A percentile compares a stretch with the other conserved stretches of the same genome.
Evolutionary conservation across 2,329 filamentous ascomycete genomes (phyloP).

Genomic region (Didymosphaeria variabile): DNA sequence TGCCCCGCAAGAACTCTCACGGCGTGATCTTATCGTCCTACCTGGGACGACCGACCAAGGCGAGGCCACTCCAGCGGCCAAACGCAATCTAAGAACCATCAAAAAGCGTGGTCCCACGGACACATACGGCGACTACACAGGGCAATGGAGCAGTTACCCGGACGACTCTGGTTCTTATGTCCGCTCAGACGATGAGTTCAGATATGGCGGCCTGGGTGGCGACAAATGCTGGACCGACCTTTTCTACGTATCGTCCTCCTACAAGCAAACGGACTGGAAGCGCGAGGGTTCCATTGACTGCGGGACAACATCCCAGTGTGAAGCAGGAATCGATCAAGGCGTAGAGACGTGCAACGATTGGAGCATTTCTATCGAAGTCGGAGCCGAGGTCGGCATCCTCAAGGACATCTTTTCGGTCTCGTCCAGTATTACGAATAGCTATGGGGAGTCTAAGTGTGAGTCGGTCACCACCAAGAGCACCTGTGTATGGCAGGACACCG

Average conservation of each 20-base stretch:
- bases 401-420: slow-evolving; percentile 12
- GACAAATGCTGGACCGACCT: slow-evolving; percentile 20
- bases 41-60: slow-evolving; percentile 4
- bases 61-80: neutral
- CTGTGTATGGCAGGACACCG: slow-evolving; percentile 3
- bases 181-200: slow-evolving; percentile 5
- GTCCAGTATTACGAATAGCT: neutral
- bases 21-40: neutral
- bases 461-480: slow-evolving; percentile 1
- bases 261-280: slow-evolving; percentile 7
- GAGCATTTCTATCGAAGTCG: slow-evolving; percentile 13
- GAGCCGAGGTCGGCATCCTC: slow-evolving; percentile 7
- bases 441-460: slow-evolving; percentile 5
- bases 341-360: slow-evolving; percentile 12
- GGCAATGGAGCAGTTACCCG: slow-evolving; percentile 7
- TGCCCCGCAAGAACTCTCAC: neutral
- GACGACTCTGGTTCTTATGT: slow-evolving; percentile 11
- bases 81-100: neutral
- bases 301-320: slow-evolving; percentile 9
- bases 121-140: slow-evolving; percentile 11
- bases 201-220: neutral
- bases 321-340: slow-evolving; percentile 12
- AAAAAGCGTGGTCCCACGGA: slow-evolving; percentile 13
- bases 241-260: slow-evolving; percentile 2
- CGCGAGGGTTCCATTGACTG: slow-evolving; percentile 5